A percentile compares a stretch with the other conserved stretches of the same genome.
phyloP scores from a whole-genome alignment of 768 basidiomycete genomes.

The Kwoniella sp. region DNA sequence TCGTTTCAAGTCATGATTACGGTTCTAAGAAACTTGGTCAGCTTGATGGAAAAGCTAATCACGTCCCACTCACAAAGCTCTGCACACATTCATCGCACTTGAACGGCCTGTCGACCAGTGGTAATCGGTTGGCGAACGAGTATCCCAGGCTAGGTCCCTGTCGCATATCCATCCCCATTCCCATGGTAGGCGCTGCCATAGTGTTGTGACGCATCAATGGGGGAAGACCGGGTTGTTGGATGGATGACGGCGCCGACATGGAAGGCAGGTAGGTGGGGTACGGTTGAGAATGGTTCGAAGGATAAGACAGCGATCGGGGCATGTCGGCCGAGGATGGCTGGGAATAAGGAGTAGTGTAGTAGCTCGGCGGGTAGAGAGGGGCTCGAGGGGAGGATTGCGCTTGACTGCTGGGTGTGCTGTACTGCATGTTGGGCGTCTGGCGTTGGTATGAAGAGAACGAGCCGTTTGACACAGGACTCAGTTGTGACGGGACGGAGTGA shows the following conservation, averaged over 20 bases:
- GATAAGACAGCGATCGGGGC: slow-evolving; percentile 41
- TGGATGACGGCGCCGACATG: slow-evolving; percentile 18
- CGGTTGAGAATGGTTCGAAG: slow-evolving; percentile 26
- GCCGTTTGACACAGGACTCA: slow-evolving; percentile 5
- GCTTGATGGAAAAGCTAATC: too few species aligned
- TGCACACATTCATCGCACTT: slow-evolving; percentile 51
- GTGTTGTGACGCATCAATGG: slow-evolving; percentile 30
- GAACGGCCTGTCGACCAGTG: slow-evolving; percentile 47
- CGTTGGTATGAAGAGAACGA: slow-evolving; percentile 19
- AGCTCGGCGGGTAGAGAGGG: slow-evolving; percentile 19
- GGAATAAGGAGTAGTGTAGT: slow-evolving; percentile 22
- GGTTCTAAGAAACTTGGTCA: slow-evolving; percentile 32
- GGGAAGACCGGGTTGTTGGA: slow-evolving; percentile 17
- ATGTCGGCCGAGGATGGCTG: slow-evolving; percentile 31
- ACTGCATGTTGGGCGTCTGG: slow-evolving; percentile 3
- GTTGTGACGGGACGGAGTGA: slow-evolving; percentile 11
- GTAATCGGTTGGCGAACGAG: slow-evolving; percentile 34
- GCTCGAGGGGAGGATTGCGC: slow-evolving; percentile 17
- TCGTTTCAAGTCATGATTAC: slow-evolving; percentile 51
- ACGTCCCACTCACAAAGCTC: slow-evolving; percentile 50
- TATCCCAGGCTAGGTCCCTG: slow-evolving; percentile 25
- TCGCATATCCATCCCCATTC: slow-evolving; percentile 29
- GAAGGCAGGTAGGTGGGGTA: slow-evolving; percentile 25
- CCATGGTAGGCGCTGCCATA: slow-evolving; percentile 11
- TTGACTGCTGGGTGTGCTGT: slow-evolving; percentile 10